Evolutionary conservation across 768 basidiomycete genomes (phyloP), one percentile per base, ranked within the genome.

Genomic region (Steccherinum ochraceum): DNA sequence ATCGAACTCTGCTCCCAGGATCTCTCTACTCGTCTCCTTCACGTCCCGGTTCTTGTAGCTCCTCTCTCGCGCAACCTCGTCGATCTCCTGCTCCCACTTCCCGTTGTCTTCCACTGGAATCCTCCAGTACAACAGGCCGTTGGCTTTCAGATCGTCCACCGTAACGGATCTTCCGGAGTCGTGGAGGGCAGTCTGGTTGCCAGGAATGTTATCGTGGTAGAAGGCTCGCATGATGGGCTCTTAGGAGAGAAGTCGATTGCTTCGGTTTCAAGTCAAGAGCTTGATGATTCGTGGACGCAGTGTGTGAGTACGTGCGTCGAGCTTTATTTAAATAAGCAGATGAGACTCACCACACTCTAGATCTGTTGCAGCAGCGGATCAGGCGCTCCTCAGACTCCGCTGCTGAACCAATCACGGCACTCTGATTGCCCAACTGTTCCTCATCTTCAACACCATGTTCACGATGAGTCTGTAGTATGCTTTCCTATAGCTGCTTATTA

Each of bases 41-140:
- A 72, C 72, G 54, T 95, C 93, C 48, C 86, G 72, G 66, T 92
- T 93, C 71, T 87, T 90, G 74, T 94, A 94, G 13, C 75, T 80
- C 19, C 83, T 67, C 65, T 87, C 76, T 46, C 70, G 68, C 1
- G 91, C 87, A 50, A 93, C 67, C 12, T 57, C 72, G 56, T 93
- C 74, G 60, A 88, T 61, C 63, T 77, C 69, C 13, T 66, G 56
- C 61, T 83, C 74, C 52, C 85, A 75, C 19, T 67, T 50, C 0
- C 74, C 58, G 1, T 50, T 73, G 2, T 60, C 61, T 46, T 82
- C 78, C 19, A 86, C 71, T 0, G 87, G 84, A 55, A 91, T 79
- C 24, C 69, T 65, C 81, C 82, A 85, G 61, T 80, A 74, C 51
- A 78, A 75, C 46, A 95, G 80, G 1, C 84, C 84, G 52, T 93